Evolutionary conservation across 352 stramenopile species (phyloP), one percentile per base, ranked within the genome.

Genomic region (Pythium aquatile): DNA sequence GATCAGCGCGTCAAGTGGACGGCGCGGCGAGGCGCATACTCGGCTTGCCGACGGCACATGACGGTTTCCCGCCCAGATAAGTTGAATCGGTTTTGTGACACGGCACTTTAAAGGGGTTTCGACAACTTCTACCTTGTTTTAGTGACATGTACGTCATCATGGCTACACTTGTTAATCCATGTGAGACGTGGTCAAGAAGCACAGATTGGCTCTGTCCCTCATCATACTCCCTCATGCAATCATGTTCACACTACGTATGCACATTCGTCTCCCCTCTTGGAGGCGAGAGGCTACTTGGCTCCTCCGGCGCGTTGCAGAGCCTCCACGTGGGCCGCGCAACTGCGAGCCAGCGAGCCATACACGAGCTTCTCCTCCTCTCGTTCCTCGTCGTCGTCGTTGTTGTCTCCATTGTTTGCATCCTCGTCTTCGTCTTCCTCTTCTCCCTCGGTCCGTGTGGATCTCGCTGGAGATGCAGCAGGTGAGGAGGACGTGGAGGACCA

Each of bases 251-350:
- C 51, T 9, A 26, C 6, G 5, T 8, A 52, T 11, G 8, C 14
- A 52, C 51, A 57, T 5, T 42, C 29, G n/a, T n/a, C 30, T 57
- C 16, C 13, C 30, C 1, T 40, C 14, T 10, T 55, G 26, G 6
- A 10, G 8, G 26, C 11, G 29, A 30, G 13, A 16, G 14, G 8
- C 17, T 53, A 55, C 17, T 49, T n/a, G 30, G 11, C 26, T 14
- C 20, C 5, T 30, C 39, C 39, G 35, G 78, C 78, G 32, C 61
- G 74, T 55, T 80, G 66, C 53, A 91, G 65, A 40, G 78, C 78
- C 64, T 72, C 74, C 40, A 91, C 82, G 68, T 91, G 82, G 58
- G 78, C 77, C 14, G 82, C 79, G 37, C 79, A 85, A 3, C 78
- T 88, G 11, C 79, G 63, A 16, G 82, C 82, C 1, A 91, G 64